Evolutionary conservation across 192 early-diverging fungal genomes (phyloP).

Genomic region (Dissophora globulifera): DNA sequence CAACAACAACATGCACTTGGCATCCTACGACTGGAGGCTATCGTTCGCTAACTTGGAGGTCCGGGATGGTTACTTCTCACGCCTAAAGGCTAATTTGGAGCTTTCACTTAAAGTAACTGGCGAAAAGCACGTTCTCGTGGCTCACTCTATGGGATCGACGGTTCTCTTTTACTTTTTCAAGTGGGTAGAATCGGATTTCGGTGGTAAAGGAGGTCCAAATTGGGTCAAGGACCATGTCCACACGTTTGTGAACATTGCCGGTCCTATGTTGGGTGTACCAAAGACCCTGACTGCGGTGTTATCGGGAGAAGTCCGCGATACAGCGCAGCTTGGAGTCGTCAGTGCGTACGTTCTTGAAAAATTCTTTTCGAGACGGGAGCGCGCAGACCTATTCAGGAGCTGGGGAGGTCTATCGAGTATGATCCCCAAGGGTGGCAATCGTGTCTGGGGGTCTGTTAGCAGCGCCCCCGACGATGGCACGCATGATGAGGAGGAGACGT

Average conservation of each 20-base stretch:
- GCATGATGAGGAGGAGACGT: conserved; percentile 49
- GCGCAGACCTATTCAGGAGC: conserved; percentile 79
- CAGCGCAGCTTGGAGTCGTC: conserved; percentile 79
- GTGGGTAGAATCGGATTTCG: conserved; percentile 77
- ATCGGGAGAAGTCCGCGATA: conserved; percentile 87
- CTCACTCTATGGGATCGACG: conserved; percentile 78
- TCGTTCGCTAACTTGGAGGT: conserved; percentile 80
- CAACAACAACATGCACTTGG: conserved; percentile 86
- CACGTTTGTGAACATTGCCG: conserved; percentile 86
- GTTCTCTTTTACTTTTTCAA: conserved; percentile 87
- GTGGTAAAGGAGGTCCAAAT: conserved; percentile 73
- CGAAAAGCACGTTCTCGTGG: conserved; percentile 64
- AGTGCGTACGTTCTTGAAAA: conserved; percentile 84
- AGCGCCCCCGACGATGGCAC: conserved; percentile 80
- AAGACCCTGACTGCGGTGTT: conserved; percentile 82
- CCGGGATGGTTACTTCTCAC: conserved; percentile 85
- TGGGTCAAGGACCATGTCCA: conserved; percentile 87
- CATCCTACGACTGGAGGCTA: conserved; percentile 92
- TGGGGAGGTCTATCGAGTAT: conserved; percentile 84
- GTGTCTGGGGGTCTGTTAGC: conserved; percentile 76
- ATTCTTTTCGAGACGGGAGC: conserved; percentile 82
- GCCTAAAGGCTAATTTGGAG: conserved; percentile 80
- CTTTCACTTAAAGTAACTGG: conserved; percentile 55
- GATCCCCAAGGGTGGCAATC: conserved; percentile 86
- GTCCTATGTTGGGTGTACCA: conserved; percentile 86